Base-by-base conservation (phyloP, 768 basidiomycete genomes). In the Suillus occidentalis region DNA sequence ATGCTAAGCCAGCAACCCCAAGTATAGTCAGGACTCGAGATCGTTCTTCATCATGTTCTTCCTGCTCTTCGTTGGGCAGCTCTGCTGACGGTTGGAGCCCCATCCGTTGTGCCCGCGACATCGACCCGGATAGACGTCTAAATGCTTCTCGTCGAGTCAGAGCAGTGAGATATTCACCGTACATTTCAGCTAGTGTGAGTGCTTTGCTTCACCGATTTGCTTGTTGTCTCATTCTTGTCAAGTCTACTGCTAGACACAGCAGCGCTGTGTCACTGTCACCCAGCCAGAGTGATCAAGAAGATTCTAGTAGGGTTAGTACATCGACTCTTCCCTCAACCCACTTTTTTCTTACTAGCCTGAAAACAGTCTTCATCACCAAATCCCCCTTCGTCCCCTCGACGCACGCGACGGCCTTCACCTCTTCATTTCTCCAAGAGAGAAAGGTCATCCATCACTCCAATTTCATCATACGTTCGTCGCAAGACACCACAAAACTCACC, bases 401-500 rank as follows among this genome's bases (percentile, higher is more conserved):
- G 81, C 25, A 25, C 62, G 56, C 82, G 78, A 59, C 74, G 78
- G 66, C 79, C 81, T 34, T 79, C 79, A 61, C 75, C 80, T 65
- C 79, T 84, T 65, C 82, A 81, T 66, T 77, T 85, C 14, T 74
- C 80, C 25, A 79, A 82, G 60, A 84, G 84, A 68, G 87, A 89
- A 72, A 76, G 87, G 22, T 77, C 84, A 37, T 87, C 85, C 45
- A 85, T 85, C 71, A 91, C 88, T 16, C 92, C 92, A 62, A 93
- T 94, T 62, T 94, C 92, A 34, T 83, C 85, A 45, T 93, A 89
- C 65, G 88, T 90, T 50, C 90, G 92, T 67, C 87, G 91, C 66
- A 90, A 87, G 77, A 91, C 90, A 1, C 91, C 91, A 36, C 86
- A 87, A 64, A 82, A 85, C 45, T 91, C 91, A 13, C 90, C 91